Conservation (phyloP, 805 yeast species). For the Wickerhamomyces canadensis region DNA sequence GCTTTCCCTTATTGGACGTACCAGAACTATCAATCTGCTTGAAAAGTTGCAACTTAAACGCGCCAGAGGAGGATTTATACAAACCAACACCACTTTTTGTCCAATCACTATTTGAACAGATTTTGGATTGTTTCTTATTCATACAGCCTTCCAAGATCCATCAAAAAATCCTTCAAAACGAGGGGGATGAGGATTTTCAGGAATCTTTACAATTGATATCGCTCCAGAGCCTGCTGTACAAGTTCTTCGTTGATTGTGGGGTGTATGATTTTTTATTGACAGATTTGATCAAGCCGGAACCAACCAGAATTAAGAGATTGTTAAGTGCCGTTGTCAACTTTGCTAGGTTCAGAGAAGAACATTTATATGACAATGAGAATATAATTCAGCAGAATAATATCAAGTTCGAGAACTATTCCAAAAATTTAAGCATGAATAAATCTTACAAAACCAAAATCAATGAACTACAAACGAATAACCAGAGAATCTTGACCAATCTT, state of each 20-base stretch:
- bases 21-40: conserved; percentile 54
- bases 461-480: conserved; percentile 28
- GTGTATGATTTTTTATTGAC: conserved; percentile 68
- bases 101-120: conserved; percentile 50
- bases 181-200: conserved; percentile 27
- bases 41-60: conserved; percentile 55
- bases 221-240: conserved; percentile 52
- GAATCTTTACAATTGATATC: conserved; percentile 47
- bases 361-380: conserved; percentile 62
- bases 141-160: conserved; percentile 32
- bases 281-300: conserved; percentile 78
- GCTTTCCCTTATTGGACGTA: conserved; percentile 57
- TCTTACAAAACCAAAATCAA: conserved; percentile 30
- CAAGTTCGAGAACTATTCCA: conserved; percentile 39
- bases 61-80: conserved; percentile 51
- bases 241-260: conserved; percentile 68
- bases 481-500: conserved; percentile 26
- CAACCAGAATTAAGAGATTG: conserved; percentile 54
- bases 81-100: conserved; percentile 56
- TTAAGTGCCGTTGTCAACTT: conserved; percentile 81
- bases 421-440: conserved; percentile 36
- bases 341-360: conserved; percentile 78
- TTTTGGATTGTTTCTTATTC: conserved; percentile 56
- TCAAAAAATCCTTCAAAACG: conserved; percentile 5
- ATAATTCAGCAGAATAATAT: conserved; percentile 50